Evolutionary conservation across 2,329 filamentous ascomycete species (phyloP), one percentile per base, ranked within the genome.

Genomic region (Amauroascus verrucosus): DNA sequence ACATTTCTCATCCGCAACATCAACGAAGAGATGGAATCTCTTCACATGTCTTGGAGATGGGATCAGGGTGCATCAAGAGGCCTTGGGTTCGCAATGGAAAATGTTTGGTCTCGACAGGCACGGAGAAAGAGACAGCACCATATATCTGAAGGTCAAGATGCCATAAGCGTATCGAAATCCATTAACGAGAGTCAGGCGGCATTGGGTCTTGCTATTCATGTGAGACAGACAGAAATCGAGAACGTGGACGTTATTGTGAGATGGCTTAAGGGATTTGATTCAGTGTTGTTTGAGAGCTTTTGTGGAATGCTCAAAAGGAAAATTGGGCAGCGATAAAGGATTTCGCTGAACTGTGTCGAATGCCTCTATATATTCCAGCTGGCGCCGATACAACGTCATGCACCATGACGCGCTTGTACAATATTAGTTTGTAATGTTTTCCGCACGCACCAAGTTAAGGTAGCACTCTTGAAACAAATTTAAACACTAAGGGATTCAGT

Each of bases 261-360:
- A 30, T 94, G 88, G 90, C 64, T 88, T 0, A 82, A 87, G 61
- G 91, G 93, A 0, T 74, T 76, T 5, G 86, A 95, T 59, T 73
- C 78, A 16, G 76, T 83, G 0, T 64, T 93, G 0, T 95, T 91
- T 67, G 86, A 94, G 70, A 96, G 90, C 65, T 88, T 98, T 58
- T 85, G 83, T 56, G 89, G 88, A 0, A 88, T 90, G 73, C 58
- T 94, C 43, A 86, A 82, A 66, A 73, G 78, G 33, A 78, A 76
- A 53, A 22, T 72, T 33, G 65, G 44, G 28, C 13, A 22, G 20
- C 38, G 38, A 20, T 51, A 11, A 51, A 43, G 6, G 14, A 2
- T 4, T 6, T 18, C 9, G 26, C 9, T 9, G 26, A 35, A 11
- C 32, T 3, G 32, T 35, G 32, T 13, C 32, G 14, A 3, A 35